phyloP scores from a whole-genome alignment of 2,329 filamentous ascomycete species.

The Claviceps pusilla region DNA sequence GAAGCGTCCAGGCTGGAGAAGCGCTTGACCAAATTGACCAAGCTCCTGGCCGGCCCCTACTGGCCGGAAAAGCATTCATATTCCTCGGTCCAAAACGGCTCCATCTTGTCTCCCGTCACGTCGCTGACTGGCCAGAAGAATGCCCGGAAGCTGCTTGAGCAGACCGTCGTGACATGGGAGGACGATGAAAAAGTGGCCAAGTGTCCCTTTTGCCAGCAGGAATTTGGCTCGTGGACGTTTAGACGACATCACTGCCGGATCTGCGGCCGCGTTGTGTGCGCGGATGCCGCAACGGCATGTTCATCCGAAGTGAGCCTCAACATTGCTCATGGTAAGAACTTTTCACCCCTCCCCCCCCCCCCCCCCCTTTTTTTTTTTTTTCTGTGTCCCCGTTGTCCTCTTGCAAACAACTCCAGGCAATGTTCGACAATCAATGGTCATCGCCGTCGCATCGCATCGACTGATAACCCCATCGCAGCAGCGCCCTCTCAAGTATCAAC shows the following conservation, averaged over 20 bases:
- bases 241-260: constrained; percentile 87
- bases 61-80: constrained; percentile 42
- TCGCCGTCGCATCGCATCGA: background rate
- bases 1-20: constrained; percentile 87
- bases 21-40: constrained; percentile 75
- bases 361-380: background rate
- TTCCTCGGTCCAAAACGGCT: constrained; percentile 28
- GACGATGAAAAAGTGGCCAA: constrained; percentile 66
- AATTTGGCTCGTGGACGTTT: constrained; percentile 87
- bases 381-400: background rate
- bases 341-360: no score
- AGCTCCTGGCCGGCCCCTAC: constrained; percentile 55
- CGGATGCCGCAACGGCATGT: constrained; percentile 69
- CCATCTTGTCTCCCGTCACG: constrained; percentile 44
- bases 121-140: constrained; percentile 54
- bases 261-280: constrained; percentile 86
- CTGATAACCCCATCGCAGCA: background rate
- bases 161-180: constrained; percentile 89
- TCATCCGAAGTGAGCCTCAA: constrained; percentile 73
- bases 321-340: constrained; percentile 39
- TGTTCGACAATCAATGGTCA: background rate
- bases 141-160: constrained; percentile 67
- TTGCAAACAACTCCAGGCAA: background rate
- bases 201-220: constrained; percentile 91
- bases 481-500: constrained; percentile 18